Percentiles rank a stretch among this genome's conserved stretches.
These are phyloP conservation scores for Mycogone perniciosa DNA, from an alignment of 2,329 filamentous ascomycete genomes.

Conservation along the genomic window DNA sequence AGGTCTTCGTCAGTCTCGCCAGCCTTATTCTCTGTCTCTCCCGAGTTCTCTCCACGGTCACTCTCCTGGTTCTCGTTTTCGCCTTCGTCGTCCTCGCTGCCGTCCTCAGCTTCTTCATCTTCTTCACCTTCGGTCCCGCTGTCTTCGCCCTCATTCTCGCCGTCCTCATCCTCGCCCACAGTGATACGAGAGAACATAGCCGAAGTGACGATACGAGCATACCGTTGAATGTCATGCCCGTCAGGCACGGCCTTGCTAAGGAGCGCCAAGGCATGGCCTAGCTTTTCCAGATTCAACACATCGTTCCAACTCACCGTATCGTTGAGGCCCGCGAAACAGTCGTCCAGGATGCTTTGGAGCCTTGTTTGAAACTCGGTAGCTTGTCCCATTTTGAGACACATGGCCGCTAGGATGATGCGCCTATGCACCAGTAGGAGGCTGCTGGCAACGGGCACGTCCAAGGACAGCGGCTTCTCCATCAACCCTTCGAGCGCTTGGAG, in stretches of 20 bases:
- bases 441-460: constrained; percentile 17
- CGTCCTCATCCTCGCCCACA: background rate
- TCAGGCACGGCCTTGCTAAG: constrained; percentile 13
- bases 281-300: constrained; percentile 12
- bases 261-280: constrained; percentile 15
- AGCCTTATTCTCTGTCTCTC: background rate
- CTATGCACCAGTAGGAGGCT: constrained; percentile 10
- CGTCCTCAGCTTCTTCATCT: background rate
- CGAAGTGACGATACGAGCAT: constrained; percentile 19
- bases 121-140: constrained; percentile 5
- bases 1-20: constrained; percentile 12
- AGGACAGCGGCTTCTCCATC: constrained; percentile 14
- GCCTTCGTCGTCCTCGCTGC: background rate
- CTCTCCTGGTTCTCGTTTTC: background rate
- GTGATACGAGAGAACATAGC: constrained; percentile 20
- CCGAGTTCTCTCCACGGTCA: background rate
- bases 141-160: constrained; percentile 3
- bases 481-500: constrained; percentile 15
- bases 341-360: constrained; percentile 16
- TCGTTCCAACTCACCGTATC: constrained; percentile 24
- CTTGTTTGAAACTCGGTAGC: constrained; percentile 17
- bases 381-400: constrained; percentile 21
- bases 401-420: constrained; percentile 17
- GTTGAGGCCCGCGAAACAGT: constrained; percentile 15
- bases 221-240: constrained; percentile 11